Evolutionary conservation across 73 alveolate species (phyloP), one percentile per base, ranked within the genome.

Genomic region (Tetrahymena thermophila): DNA sequence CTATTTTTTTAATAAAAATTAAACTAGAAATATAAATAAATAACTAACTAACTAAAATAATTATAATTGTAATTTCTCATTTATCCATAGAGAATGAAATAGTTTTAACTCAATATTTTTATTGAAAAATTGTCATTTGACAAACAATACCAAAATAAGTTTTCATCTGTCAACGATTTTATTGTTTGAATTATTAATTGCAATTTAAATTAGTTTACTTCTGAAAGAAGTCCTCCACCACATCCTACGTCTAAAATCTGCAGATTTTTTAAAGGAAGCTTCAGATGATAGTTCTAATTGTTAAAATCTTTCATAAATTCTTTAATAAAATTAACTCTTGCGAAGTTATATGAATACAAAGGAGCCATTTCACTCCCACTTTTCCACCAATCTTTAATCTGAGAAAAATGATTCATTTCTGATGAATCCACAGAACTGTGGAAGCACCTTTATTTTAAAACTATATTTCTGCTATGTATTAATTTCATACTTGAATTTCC

Each of bases 221-320:
- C 99, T 25, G 98, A 84, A 43, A 98, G 96, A 11, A 98, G 43
- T 21, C 99, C 99, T 14, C 98, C 99, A 19, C 99, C 99, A 94
- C 98, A 95, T 43, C 99, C 99, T 17, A 97, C 97, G 93, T 98
- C 99, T 17, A 98, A 84, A 25, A 96, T 96, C 42, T 85, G 55
- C 34, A 95, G 43, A 35, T 84, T 93, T 19, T 43, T n/a, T 85
- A 96, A 71, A 71, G 89, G 89, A 71, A 28, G 89, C 40, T 71
- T 71, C 17, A 71, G 8, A 31, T 71, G 89, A 71, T 71, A 71
- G 31, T 71, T 25, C 11, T 17, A 7, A 0, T 25, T 11, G 11
- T 71, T 71, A 31, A 71, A 71, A 71, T 71, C 89, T 31, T 71
- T 71, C 89, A 71, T 71, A 31, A 94, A 85, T 94, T 94, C 93